phyloP scores from a whole-genome alignment of 2,329 filamentous ascomycete species.

The Penicillium sp. region DNA sequence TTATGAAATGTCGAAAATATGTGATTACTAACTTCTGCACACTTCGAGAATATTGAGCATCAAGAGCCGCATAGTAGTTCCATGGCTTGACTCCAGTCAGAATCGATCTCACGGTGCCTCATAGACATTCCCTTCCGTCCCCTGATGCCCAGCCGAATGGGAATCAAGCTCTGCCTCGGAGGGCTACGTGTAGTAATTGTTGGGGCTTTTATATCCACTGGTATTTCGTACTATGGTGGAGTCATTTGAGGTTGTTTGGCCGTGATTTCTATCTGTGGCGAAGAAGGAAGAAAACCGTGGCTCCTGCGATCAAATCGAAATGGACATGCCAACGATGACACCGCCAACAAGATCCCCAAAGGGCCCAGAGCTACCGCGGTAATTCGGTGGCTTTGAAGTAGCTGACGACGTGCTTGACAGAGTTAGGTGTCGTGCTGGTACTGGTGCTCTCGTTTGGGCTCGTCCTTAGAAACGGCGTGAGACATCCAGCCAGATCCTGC shows the following conservation, averaged over 20 bases:
- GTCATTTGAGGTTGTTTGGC: background rate
- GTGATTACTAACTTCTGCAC: background rate
- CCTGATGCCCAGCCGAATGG: background rate
- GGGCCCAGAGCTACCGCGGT: background rate
- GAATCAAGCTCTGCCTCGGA: background rate
- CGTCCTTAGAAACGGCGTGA: background rate
- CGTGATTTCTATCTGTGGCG: background rate
- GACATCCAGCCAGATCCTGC: background rate
- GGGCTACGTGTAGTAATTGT: background rate
- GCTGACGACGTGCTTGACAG: background rate
- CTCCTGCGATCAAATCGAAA: background rate
- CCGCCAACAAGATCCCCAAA: background rate
- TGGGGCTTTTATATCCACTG: background rate
- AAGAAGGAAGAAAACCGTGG: background rate
- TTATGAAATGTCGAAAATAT: background rate
- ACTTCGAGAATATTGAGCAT: background rate
- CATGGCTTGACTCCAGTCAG: background rate
- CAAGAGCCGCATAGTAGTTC: background rate
- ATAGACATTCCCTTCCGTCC: background rate
- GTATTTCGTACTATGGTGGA: background rate
- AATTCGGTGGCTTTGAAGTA: background rate
- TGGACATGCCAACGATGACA: background rate
- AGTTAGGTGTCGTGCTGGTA: background rate
- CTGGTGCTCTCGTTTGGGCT: background rate
- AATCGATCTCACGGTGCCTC: background rate